phyloP scores from a whole-genome alignment of 2,329 filamentous ascomycete species.

The Mollisiaceae sp. region DNA sequence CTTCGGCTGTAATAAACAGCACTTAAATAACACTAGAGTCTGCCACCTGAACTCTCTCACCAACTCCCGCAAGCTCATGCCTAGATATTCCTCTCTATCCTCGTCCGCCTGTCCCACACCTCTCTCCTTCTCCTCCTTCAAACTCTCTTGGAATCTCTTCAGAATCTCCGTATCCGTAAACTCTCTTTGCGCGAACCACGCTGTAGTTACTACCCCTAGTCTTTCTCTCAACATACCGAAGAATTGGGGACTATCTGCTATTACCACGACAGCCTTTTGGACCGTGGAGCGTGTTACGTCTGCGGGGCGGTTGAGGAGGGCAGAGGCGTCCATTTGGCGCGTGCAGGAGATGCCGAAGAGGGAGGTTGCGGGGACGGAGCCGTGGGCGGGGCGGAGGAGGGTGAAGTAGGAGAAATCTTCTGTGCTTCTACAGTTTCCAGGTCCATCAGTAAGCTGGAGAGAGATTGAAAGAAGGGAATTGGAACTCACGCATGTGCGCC shows the following conservation, averaged over 20 bases:
- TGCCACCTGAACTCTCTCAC: constrained; percentile 95
- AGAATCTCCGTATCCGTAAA: constrained; percentile 93
- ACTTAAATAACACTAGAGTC: constrained; percentile 92
- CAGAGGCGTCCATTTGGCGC: constrained; percentile 81
- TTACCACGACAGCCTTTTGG: constrained; percentile 96
- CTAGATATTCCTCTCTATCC: constrained; percentile 85
- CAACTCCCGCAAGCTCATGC: constrained; percentile 85
- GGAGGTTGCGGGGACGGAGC: constrained; percentile 68
- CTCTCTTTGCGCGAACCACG: constrained; percentile 95
- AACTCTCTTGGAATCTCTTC: constrained; percentile 86
- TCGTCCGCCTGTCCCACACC: constrained; percentile 68
- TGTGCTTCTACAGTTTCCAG: constrained; percentile 61
- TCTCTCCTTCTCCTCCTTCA: constrained; percentile 69
- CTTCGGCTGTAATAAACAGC: constrained; percentile 91
- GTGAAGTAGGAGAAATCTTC: constrained; percentile 99
- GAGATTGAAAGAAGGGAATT: background rate
- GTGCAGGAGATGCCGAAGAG: constrained; percentile 97
- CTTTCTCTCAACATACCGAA: constrained; percentile 92
- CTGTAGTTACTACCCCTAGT: constrained; percentile 86
- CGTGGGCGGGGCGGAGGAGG: constrained; percentile 68
- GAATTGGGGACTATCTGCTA: constrained; percentile 86
- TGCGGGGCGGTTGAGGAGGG: constrained; percentile 76
- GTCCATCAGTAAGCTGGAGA: background rate
- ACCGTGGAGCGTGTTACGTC: constrained; percentile 98
- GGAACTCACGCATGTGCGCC: constrained; percentile 83